A percentile compares a stretch with the other conserved stretches of the same genome.
These are phyloP conservation scores for Oryza rufipogon DNA, from an alignment of 176 grass and related monocot species.

Conservation along the genomic window DNA sequence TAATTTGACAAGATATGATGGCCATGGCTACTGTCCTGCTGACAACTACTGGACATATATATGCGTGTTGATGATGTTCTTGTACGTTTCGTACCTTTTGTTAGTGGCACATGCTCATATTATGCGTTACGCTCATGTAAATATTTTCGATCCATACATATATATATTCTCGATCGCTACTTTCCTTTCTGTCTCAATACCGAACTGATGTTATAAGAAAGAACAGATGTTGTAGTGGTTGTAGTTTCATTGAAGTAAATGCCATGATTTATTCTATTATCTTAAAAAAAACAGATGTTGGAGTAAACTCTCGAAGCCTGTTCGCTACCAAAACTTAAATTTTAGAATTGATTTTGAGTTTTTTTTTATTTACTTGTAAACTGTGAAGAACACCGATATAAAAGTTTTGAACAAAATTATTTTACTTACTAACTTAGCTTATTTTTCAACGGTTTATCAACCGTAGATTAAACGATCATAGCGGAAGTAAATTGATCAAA, in stretches of 20 bases:
- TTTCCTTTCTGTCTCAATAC: not conserved
- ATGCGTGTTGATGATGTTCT: not conserved
- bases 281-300: not conserved
- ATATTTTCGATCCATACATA: not conserved
- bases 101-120: not conserved
- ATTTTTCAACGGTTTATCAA: too few relatives aligned
- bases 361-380: too few relatives aligned
- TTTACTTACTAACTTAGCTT: too few relatives aligned
- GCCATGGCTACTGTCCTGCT: not conserved
- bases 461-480: too few relatives aligned
- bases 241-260: too few relatives aligned
- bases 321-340: too few relatives aligned
- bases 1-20: not conserved
- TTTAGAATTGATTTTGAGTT: too few relatives aligned
- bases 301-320: not conserved
- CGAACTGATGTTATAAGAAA: not conserved
- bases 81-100: not conserved
- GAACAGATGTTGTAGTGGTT: not conserved
- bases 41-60: not conserved
- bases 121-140: constrained; percentile 3
- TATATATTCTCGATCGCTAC: not conserved
- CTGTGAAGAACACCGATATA: too few relatives aligned
- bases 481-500: too few relatives aligned
- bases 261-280: too few relatives aligned
- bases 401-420: too few relatives aligned